These are phyloP conservation scores for Globisporangium spiculum DNA, from an alignment of 352 stramenopile genomes.

Conservation along the genomic window DNA sequence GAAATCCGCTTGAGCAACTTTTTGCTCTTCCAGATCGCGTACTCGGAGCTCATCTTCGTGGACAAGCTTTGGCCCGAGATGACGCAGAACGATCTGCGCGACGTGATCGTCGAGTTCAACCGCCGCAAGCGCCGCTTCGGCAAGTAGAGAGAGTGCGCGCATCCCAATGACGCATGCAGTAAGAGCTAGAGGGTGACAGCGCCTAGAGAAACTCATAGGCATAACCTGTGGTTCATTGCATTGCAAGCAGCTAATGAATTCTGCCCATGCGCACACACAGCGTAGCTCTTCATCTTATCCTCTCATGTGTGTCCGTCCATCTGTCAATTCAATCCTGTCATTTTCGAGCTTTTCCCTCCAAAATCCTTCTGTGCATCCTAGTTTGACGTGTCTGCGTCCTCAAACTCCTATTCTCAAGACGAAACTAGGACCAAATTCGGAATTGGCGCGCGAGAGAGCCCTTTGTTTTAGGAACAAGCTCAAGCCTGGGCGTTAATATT, in stretches of 20 bases:
- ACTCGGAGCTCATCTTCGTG: constrained; percentile 95
- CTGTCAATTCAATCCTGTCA: not conserved
- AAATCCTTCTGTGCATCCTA: constrained; percentile 8
- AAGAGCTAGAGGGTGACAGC: too few species aligned
- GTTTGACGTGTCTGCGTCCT: not conserved
- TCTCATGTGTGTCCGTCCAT: not conserved
- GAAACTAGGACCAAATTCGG: constrained; percentile 5
- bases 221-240: not conserved
- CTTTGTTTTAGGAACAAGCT: not conserved
- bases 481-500: not conserved
- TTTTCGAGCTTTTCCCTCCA: constrained; percentile 12
- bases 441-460: not conserved
- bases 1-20: constrained; percentile 97
- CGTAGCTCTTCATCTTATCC: not conserved
- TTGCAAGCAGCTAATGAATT: constrained; percentile 9
- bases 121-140: constrained; percentile 87
- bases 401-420: not conserved
- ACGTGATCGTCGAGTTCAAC: constrained; percentile 83
- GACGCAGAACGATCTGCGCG: constrained; percentile 73
- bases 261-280: not conserved
- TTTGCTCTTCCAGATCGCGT: constrained; percentile 94
- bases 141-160: constrained; percentile 50
- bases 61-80: constrained; percentile 96
- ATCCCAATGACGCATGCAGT: not conserved
- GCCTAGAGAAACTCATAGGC: not conserved